Evolutionary conservation across 768 basidiomycete species (phyloP).

Genomic region (Leucocoprinus sp.): DNA sequence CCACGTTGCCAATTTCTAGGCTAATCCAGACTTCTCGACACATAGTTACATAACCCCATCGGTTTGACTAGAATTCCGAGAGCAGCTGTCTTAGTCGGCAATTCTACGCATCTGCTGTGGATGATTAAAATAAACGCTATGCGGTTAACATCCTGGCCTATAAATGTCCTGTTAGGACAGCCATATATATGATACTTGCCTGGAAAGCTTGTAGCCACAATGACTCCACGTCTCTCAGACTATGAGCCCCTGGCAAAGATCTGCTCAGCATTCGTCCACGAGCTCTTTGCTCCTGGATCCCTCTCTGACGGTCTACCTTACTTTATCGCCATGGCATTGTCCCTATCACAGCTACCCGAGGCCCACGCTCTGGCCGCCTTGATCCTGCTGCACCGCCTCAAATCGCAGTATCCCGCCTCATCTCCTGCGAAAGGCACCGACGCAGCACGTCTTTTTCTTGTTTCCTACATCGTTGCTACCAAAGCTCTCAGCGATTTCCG

Average conservation of each 20-base stretch:
- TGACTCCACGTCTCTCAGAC: conserved; percentile 6
- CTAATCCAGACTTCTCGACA: no score
- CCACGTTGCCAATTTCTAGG: no score
- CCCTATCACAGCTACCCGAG: conserved; percentile 7
- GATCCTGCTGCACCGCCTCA: conserved; percentile 8
- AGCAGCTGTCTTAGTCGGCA: no score
- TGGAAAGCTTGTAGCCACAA: no score
- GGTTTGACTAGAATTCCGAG: no score
- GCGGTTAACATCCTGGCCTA: no score
- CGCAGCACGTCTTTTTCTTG: conserved; percentile 9
- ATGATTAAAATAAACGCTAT: no score
- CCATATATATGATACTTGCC: no score
- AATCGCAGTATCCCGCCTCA: background rate
- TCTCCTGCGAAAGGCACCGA: background rate
- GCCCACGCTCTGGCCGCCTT: conserved; percentile 7
- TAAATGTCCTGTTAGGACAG: no score
- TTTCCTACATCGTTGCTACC: conserved; percentile 7
- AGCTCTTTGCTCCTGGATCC: conserved; percentile 1
- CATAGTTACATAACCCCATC: no score
- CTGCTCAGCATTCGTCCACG: conserved; percentile 6
- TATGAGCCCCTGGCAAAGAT: conserved; percentile 10
- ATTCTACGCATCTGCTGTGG: no score
- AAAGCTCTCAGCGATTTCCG: conserved; percentile 9
- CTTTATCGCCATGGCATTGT: conserved; percentile 10
- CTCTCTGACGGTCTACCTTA: conserved; percentile 4